Percentiles rank a stretch among this genome's conserved stretches.
phyloP scores from a whole-genome alignment of 306 rosid species.

The Vachellia collinsii region DNA sequence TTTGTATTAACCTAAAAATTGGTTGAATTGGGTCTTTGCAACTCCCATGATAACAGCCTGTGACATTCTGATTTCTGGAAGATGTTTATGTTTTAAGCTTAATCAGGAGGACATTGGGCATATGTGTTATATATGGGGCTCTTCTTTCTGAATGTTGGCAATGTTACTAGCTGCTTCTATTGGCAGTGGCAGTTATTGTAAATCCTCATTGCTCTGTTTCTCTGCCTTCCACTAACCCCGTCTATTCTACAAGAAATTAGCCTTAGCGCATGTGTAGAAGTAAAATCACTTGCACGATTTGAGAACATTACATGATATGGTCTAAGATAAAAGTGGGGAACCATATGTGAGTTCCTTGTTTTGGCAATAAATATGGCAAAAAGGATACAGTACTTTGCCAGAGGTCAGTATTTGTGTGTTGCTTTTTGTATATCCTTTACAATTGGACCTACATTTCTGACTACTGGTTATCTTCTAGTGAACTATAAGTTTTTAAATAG shows the following conservation, averaged over 20 bases:
- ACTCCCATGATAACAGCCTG: background rate
- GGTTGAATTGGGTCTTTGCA: background rate
- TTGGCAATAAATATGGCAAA: background rate
- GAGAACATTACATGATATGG: background rate
- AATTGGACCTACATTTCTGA: background rate
- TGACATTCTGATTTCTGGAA: conserved; percentile 16
- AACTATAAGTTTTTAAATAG: background rate
- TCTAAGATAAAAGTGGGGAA: background rate
- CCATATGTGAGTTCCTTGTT: background rate
- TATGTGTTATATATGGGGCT: conserved; percentile 4
- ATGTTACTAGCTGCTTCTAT: background rate
- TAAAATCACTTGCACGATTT: conserved; percentile 20
- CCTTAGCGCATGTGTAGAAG: conserved; percentile 10
- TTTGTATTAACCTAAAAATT: conserved; percentile 10
- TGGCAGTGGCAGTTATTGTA: background rate
- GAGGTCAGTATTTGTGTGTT: background rate
- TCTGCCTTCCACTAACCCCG: conserved; percentile 2
- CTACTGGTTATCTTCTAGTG: background rate
- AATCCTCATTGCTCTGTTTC: background rate
- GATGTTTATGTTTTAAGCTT: conserved; percentile 11
- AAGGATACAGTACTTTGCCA: background rate
- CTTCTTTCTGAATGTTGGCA: conserved; percentile 4
- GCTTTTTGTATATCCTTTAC: background rate
- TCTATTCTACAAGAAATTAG: conserved; percentile 7
- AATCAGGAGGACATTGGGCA: background rate